Conservation (phyloP, 1,284 basidiomycete genomes). For the Leccinum pachyderme region DNA sequence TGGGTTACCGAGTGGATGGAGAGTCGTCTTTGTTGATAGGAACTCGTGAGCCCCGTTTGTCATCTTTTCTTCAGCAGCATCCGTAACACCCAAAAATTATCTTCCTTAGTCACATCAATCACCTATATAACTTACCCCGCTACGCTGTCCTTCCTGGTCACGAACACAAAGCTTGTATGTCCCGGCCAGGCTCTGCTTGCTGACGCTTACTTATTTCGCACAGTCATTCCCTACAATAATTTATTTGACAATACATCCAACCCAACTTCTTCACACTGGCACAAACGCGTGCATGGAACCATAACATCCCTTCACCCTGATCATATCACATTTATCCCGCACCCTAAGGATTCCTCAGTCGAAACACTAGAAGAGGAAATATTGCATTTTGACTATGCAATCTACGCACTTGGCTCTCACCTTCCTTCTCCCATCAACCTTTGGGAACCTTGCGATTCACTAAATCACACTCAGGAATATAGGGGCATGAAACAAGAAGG, state of each 20-base stretch:
- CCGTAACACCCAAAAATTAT: neutral
- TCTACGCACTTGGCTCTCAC: conserved; percentile 59
- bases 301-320: conserved; percentile 45
- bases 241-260: conserved; percentile 33
- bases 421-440: conserved; percentile 57
- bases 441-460: conserved; percentile 37
- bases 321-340: conserved; percentile 45
- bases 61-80: neutral
- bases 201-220: neutral
- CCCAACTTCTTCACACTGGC: conserved; percentile 15
- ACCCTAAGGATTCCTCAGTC: conserved; percentile 15
- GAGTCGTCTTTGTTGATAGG: conserved; percentile 69
- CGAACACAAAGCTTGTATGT: conserved; percentile 70
- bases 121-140: conserved; percentile 64
- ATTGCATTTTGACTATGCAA: conserved; percentile 50
- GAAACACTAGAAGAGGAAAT: conserved; percentile 39
- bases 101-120: conserved; percentile 44
- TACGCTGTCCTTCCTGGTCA: conserved; percentile 63
- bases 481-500: conserved; percentile 48
- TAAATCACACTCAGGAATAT: conserved; percentile 21
- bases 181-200: neutral
- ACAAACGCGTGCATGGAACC: conserved; percentile 45
- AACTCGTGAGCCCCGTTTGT: conserved; percentile 48
- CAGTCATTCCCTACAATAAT: conserved; percentile 65
- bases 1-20: conserved; percentile 57